Evolutionary conservation across 1,284 basidiomycete genomes (phyloP).

Genomic region (Moesziomyces globuligerus): DNA sequence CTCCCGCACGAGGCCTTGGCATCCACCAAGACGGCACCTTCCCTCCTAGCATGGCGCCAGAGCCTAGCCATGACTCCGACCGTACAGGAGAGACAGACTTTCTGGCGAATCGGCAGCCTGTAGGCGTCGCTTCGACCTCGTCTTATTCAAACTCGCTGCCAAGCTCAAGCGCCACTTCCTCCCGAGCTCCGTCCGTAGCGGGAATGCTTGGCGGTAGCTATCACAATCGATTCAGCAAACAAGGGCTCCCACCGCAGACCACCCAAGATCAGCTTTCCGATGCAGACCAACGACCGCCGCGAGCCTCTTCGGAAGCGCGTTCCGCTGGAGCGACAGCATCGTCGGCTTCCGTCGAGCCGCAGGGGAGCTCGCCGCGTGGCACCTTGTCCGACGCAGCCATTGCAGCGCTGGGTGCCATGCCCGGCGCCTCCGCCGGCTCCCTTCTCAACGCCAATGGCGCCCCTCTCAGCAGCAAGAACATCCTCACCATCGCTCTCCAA

Average conservation of each 20-base stretch:
- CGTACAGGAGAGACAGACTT: neutral
- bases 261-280: conserved; percentile 6
- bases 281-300: conserved; percentile 1
- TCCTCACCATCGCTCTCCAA: conserved; percentile 68
- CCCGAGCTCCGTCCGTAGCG: conserved; percentile 33
- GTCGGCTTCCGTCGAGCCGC: conserved; percentile 11
- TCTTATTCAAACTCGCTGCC: neutral
- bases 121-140: conserved; percentile 16
- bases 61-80: conserved; percentile 1
- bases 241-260: conserved; percentile 10
- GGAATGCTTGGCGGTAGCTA: conserved; percentile 21
- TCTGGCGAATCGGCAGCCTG: neutral
- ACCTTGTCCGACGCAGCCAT: conserved; percentile 51
- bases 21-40: conserved; percentile 10
- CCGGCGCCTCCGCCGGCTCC: conserved; percentile 36
- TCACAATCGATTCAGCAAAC: conserved; percentile 47
- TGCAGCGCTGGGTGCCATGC: conserved; percentile 46
- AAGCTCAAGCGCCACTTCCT: conserved; percentile 18
- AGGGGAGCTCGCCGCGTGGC: conserved; percentile 19
- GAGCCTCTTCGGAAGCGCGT: conserved; percentile 1
- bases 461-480: conserved; percentile 63
- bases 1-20: conserved; percentile 17
- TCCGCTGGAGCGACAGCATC: neutral
- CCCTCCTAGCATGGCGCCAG: neutral
- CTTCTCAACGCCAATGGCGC: conserved; percentile 51